phyloP scores from a whole-genome alignment of 1,284 basidiomycete species.

The Sphagnurus paluster region DNA sequence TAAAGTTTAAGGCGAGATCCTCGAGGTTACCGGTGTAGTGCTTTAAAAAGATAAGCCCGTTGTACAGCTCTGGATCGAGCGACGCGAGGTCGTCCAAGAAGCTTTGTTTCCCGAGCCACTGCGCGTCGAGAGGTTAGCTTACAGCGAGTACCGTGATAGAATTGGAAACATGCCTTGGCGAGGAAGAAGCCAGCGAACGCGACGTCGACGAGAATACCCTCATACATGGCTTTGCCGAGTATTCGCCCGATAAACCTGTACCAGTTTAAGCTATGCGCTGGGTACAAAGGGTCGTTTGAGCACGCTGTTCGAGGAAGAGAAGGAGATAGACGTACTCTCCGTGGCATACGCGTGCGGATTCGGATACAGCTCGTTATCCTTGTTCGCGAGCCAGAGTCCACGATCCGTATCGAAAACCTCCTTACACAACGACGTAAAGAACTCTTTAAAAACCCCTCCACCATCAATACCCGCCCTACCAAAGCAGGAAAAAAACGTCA shows the following conservation, averaged over 20 bases:
- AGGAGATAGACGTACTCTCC: conserved; percentile 55
- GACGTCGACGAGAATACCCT: conserved; percentile 95
- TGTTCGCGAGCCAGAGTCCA: conserved; percentile 90
- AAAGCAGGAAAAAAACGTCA: conserved; percentile 1
- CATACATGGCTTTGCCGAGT: conserved; percentile 94
- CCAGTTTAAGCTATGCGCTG: conserved; percentile 87
- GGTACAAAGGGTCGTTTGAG: conserved; percentile 1
- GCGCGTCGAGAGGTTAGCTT: no score
- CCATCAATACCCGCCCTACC: conserved; percentile 88
- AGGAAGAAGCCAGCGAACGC: conserved; percentile 97
- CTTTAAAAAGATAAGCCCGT: conserved; percentile 90
- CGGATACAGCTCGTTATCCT: conserved; percentile 92
- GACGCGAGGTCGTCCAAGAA: conserved; percentile 90
- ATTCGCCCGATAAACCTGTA: conserved; percentile 94
- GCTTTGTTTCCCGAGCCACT: conserved; percentile 90
- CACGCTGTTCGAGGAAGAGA: not conserved
- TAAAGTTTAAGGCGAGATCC: conserved; percentile 92
- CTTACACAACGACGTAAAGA: conserved; percentile 87
- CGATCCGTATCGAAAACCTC: conserved; percentile 95
- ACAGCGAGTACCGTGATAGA: no score
- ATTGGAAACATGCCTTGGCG: conserved; percentile 59
- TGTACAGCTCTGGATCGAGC: conserved; percentile 91
- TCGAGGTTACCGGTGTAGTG: conserved; percentile 89
- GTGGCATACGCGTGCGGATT: conserved; percentile 90
- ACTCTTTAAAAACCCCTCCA: conserved; percentile 98